Base-by-base conservation (phyloP, 345 rosid genomes). In the Salix caprea region DNA sequence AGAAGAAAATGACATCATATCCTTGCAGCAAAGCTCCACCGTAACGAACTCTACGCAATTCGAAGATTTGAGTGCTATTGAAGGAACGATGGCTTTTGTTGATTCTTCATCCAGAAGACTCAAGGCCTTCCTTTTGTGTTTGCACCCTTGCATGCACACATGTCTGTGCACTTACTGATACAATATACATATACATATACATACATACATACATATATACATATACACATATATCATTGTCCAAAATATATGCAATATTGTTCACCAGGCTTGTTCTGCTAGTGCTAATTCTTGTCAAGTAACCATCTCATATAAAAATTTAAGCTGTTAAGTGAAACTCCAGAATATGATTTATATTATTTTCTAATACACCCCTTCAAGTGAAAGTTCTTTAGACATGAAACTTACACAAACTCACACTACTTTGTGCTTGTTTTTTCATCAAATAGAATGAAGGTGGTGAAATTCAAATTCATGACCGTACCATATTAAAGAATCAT, bases 261-360 rank as follows among this genome's bases (percentile, higher is more conserved):
- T 1, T 50, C 54, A 50, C 18, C 21, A 50, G 56, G 56, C 56
- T 50, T 50, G 7, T 18, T 6, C 7, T 16, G 21, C 56, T 50
- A 16, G 2, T 18, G 21, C 18, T 50, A 50, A 6, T 50, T 50
- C 56, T 26, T 26, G 26, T 26, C 26, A 26, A 26, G 26, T 1
- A 26, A 1, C 28, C 1, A 1, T 26, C 28, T 26, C 1, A 26
- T 26, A 1, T 26, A 26, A 1, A 26, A 1, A 1, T 1, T 26
- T 1, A 1, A 26, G 28, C 1, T 1, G 28, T 26, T 26, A 26
- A 1, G 28, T 1, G 1, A 26, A 26, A n/a, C 1, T 0, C 1
- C 1, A 26, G 1, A 0, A 26, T 26, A 26, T 0, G 26, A 0
- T 0, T 26, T 26, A 26, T 26, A 26, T 26, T 26, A 26, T 1